Base-by-base conservation (phyloP, 257 asterid genomes). In the Scutellaria minor region DNA sequence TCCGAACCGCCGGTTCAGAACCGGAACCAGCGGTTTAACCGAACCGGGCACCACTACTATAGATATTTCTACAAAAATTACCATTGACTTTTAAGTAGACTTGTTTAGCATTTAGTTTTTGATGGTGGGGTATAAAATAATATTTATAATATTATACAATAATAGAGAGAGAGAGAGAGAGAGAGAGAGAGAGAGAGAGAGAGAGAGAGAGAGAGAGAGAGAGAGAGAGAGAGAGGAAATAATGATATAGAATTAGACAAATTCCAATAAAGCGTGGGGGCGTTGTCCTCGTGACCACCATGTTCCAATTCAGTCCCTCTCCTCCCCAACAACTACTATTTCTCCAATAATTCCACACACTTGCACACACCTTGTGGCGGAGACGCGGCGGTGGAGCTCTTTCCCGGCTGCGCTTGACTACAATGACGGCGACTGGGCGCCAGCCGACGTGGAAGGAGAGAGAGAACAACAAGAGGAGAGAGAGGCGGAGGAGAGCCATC, bases 361-460 rank as follows among this genome's bases (percentile, higher is more conserved):
- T 4, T 57, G 24, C 7, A 22, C 46, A 12, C 9, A 41, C 11
- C 18, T 7, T 45, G 24, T n/a, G 47, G 31, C 50, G n/a, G 6
- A 12, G 22, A 41, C 9, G 53, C 50, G 56, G 47, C 56, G 77
- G 71, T 35, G 44, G 61, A 10, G 37, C 46, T 35, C 2, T 45
- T 74, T 73, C 20, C 50, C 66, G 72, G 45, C 10, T 39, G 40
- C 10, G 27, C 27, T 24, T 24, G 27, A 24, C 27, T 24, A 24
- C 13, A 63, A 80, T 80, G 88, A 80, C 85, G 68, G 82, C 81
- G 6, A 53, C 81, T 24, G 84, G 78, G 67, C 73, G 89, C 44
- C 79, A 73, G 78, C 96, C 96, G 44, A 79, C 96, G 9, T 91
- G 96, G 95, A 85, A 86, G 77, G 97, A 91, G 83, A 87, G 97